Conservation (phyloP, 345 rosid genomes). For the Corymbia maculata region DNA sequence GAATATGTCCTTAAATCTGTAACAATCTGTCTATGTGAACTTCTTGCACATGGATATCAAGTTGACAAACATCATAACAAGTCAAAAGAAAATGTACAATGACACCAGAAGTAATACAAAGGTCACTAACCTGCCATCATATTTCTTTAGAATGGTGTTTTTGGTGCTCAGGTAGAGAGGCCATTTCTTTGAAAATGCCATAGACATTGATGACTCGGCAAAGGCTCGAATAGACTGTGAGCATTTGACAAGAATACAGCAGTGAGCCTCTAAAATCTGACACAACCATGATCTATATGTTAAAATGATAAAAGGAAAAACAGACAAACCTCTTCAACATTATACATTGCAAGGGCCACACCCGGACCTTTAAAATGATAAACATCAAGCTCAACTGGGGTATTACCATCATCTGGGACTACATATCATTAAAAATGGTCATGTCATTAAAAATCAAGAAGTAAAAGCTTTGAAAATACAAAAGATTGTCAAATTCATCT, state of each 20-base stretch:
- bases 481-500: slow-evolving; percentile 7
- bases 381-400: slow-evolving; percentile 63
- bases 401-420: slow-evolving; percentile 73
- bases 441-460: not conserved
- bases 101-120: not conserved
- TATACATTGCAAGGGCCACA: slow-evolving; percentile 93
- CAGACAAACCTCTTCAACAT: slow-evolving; percentile 76
- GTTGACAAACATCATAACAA: not conserved
- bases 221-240: slow-evolving; percentile 79
- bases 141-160: slow-evolving; percentile 94
- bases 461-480: slow-evolving; percentile 1
- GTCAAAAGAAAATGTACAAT: not conserved
- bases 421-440: not conserved
- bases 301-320: not conserved
- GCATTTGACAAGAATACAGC: not conserved
- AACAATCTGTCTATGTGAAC: not conserved
- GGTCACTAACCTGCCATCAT: slow-evolving; percentile 83
- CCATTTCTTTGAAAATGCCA: slow-evolving; percentile 85
- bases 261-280: not conserved
- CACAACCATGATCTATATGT: too few species aligned
- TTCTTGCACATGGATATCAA: not conserved
- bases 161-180: slow-evolving; percentile 96
- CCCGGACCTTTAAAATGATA: slow-evolving; percentile 89
- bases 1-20: slow-evolving; percentile 96
- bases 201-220: slow-evolving; percentile 91